Base-by-base conservation (phyloP, 1,284 basidiomycete genomes). In the Ganoderma lucidum region DNA sequence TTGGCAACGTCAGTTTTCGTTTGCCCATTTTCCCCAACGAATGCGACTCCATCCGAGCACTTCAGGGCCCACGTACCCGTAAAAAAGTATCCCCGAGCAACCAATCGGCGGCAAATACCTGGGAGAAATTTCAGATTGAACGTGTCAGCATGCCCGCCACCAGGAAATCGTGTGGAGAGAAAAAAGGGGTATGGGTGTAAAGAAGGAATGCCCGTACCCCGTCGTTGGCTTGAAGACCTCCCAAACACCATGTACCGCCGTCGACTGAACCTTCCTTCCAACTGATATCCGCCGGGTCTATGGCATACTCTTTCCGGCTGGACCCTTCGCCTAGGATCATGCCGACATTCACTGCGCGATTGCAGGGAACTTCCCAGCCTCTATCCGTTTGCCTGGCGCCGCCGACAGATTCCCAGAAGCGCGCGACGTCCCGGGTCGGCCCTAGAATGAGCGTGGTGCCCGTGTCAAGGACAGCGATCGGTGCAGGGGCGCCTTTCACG, bases 71-170 rank as follows among this genome's bases (percentile, higher is more conserved):
- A 80, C 83, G 66, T 70, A 86, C 87, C 73, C 88, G 83, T 66
- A 90, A 80, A 72, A 88, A 90, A 23, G 83, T 81, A 69, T 87
- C 87, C 17, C 88, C 88, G 28, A 89, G 80, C 19, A 90, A 80
- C 89, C 89, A 90, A 76, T 90, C 89, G 4, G 86, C 87, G n/a
- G 86, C 86, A 71, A 83, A 84, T 48, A 90, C 85, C 84, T 89
- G 71, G 19, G 51, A 69, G 48, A 62, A 55, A 62, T 23, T 62
- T 17, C 6, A 48, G 19, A 10, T 6, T 41, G 44, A 59, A 35
- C 23, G 53, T 28, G 55, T 64, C 71, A 59, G 72, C 53, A 51
- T 60, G 60, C 48, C 48, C 19, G 60, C 48, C 42, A 32, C 48
- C 55, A 55, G 48, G 37, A 37, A 66, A 62, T 59, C 37, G 44